Conservation (phyloP, 139 green algal species). For the Chlamydomonas incerta region DNA sequence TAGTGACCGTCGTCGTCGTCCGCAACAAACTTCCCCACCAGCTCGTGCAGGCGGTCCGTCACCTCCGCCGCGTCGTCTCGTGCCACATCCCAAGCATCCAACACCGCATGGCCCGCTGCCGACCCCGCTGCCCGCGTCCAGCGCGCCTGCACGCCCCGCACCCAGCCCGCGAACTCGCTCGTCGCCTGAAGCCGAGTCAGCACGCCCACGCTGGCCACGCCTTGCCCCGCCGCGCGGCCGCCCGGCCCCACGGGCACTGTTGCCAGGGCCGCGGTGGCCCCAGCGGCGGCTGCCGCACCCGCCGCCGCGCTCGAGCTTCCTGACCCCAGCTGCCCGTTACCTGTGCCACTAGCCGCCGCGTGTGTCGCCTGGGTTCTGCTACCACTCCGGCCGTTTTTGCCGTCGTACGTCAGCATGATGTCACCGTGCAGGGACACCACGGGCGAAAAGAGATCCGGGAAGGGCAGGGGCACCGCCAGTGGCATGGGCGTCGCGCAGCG, state of each 20-base stretch:
- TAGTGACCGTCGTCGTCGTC: slow-evolving; percentile 5
- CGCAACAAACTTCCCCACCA: neutral
- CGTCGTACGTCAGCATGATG: too few species aligned
- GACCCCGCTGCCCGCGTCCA: neutral
- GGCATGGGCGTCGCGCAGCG: slow-evolving; percentile 51
- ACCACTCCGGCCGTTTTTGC: too few species aligned
- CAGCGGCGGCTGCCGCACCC: too few species aligned
- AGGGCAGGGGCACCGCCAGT: slow-evolving; percentile 61
- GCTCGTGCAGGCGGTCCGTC: neutral
- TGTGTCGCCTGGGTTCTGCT: too few species aligned
- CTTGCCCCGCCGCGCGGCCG: neutral
- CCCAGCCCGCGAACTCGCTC: slow-evolving; percentile 28
- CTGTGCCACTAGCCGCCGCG: too few species aligned
- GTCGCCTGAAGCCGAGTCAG: slow-evolving; percentile 45
- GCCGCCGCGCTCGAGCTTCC: too few species aligned
- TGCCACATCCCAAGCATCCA: slow-evolving; percentile 39
- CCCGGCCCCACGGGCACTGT: too few species aligned
- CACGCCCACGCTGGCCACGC: slow-evolving; percentile 17
- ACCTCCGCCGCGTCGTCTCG: slow-evolving; percentile 12
- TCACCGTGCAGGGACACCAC: neutral
- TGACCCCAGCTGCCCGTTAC: too few species aligned
- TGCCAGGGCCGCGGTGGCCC: too few species aligned
- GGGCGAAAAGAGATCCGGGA: slow-evolving; percentile 36
- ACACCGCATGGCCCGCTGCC: neutral
- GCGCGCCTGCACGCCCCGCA: neutral